Evolutionary conservation across 2,329 filamentous ascomycete genomes (phyloP).

Genomic region (Colletotrichum phormii): DNA sequence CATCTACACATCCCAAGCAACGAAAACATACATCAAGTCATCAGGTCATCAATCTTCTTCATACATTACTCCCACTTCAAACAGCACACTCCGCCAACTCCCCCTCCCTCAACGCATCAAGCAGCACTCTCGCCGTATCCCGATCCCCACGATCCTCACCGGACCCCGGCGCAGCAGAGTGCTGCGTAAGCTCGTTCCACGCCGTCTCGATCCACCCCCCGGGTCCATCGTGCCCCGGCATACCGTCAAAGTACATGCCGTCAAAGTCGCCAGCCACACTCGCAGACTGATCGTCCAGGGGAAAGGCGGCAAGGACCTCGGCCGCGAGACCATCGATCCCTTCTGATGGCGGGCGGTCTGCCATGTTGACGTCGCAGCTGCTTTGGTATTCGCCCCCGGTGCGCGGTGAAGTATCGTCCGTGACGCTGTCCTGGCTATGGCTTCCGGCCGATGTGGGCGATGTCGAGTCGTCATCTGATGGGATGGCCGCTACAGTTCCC

Average conservation of each 20-base stretch:
- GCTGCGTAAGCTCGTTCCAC: constrained; percentile 47
- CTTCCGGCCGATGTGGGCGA: constrained; percentile 30
- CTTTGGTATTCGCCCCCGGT: constrained; percentile 11
- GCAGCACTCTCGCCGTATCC: constrained; percentile 51
- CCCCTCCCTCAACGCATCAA: constrained; percentile 51
- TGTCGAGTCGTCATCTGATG: constrained; percentile 39
- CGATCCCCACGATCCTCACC: constrained; percentile 46
- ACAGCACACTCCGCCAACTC: constrained; percentile 39
- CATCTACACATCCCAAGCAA: background rate
- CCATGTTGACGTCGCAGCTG: constrained; percentile 23
- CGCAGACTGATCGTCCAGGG: constrained; percentile 42
- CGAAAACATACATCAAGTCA: background rate
- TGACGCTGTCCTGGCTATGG: constrained; percentile 23
- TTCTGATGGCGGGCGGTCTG: constrained; percentile 40
- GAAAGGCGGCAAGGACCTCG: constrained; percentile 48
- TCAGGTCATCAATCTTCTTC: background rate
- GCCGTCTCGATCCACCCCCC: constrained; percentile 52
- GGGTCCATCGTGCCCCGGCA: constrained; percentile 43
- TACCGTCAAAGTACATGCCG: constrained; percentile 44
- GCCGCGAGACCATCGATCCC: constrained; percentile 46
- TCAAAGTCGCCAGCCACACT: constrained; percentile 40
- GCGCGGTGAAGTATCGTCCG: constrained; percentile 22
- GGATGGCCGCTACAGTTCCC: constrained; percentile 23
- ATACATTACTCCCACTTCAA: background rate
- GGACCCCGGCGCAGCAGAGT: background rate